These are phyloP conservation scores for Pichia nanzhaoensis DNA, from an alignment of 805 yeast species.

Conservation along the genomic window DNA sequence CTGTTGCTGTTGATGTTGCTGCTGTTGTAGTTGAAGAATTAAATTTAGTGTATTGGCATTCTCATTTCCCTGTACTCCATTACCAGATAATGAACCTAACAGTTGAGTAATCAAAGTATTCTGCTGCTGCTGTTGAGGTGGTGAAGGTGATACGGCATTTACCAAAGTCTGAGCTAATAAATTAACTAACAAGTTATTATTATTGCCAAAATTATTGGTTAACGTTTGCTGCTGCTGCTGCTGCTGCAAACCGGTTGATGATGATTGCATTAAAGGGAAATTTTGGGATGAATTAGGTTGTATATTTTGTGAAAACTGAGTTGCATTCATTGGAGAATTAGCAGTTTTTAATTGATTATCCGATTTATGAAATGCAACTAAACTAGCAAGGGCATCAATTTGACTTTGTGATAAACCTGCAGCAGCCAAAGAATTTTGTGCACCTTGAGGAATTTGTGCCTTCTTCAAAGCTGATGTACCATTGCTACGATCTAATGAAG, in stretches of 20 bases:
- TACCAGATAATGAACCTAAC: not conserved
- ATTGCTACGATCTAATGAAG: not conserved
- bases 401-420: conserved; percentile 66
- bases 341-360: not conserved
- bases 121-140: not conserved
- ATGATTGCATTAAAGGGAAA: not conserved
- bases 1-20: conserved; percentile 4
- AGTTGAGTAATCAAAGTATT: not conserved
- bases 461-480: conserved; percentile 14
- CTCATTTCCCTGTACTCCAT: not conserved
- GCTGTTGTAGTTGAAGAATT: conserved; percentile 4
- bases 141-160: conserved; percentile 4
- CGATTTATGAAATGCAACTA: conserved; percentile 58
- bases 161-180: conserved; percentile 11
- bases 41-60: not conserved
- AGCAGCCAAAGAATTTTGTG: conserved; percentile 51
- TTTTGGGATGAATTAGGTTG: conserved; percentile 2
- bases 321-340: not conserved
- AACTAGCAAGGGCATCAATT: conserved; percentile 65
- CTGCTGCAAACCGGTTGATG: conserved; percentile 7
- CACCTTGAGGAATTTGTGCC: conserved; percentile 68
- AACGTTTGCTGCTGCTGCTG: conserved; percentile 12
- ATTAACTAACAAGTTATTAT: conserved; percentile 9
- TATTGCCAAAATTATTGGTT: not conserved
- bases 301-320: not conserved